phyloP scores from a whole-genome alignment of 495 filamentous ascomycete species.

The Talaromyces ruber region DNA sequence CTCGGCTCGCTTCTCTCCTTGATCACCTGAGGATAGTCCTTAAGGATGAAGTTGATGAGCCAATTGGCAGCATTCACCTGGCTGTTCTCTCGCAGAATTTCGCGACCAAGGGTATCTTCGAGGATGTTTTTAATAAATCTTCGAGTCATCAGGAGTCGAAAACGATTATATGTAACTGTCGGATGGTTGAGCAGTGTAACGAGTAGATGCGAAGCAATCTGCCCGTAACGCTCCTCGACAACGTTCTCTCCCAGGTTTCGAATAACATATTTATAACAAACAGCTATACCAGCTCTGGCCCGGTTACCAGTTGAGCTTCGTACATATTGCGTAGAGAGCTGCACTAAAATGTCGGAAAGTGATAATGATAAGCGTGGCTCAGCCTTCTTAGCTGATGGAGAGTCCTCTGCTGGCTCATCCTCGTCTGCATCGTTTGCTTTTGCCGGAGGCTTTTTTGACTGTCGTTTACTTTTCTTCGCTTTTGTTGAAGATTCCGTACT shows the following conservation, averaged over 20 bases:
- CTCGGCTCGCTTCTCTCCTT: slow-evolving; percentile 86
- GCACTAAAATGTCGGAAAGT: slow-evolving; percentile 69
- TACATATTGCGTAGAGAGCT: slow-evolving; percentile 74
- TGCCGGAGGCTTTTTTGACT: slow-evolving; percentile 59
- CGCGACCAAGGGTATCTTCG: slow-evolving; percentile 72
- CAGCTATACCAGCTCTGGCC: slow-evolving; percentile 71
- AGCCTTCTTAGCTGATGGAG: slow-evolving; percentile 63
- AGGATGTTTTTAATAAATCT: slow-evolving; percentile 78
- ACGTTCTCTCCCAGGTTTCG: slow-evolving; percentile 63
- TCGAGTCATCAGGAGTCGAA: slow-evolving; percentile 76
- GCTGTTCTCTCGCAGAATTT: slow-evolving; percentile 80
- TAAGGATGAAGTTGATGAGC: slow-evolving; percentile 80
- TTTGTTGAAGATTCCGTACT: slow-evolving; percentile 48
- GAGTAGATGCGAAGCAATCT: slow-evolving; percentile 73
- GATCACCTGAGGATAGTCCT: slow-evolving; percentile 88
- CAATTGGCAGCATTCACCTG: slow-evolving; percentile 73
- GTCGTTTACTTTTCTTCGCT: slow-evolving; percentile 64
- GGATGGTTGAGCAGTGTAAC: slow-evolving; percentile 69
- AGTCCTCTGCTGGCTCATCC: slow-evolving; percentile 62
- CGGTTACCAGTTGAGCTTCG: slow-evolving; percentile 73
- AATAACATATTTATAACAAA: slow-evolving; percentile 78
- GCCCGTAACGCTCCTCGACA: slow-evolving; percentile 70
- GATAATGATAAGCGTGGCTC: slow-evolving; percentile 61
- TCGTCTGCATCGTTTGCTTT: slow-evolving; percentile 62
- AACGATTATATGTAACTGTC: slow-evolving; percentile 74